Evolutionary conservation across 2,329 filamentous ascomycete species (phyloP).

Genomic region (Boeremia lycopersici): DNA sequence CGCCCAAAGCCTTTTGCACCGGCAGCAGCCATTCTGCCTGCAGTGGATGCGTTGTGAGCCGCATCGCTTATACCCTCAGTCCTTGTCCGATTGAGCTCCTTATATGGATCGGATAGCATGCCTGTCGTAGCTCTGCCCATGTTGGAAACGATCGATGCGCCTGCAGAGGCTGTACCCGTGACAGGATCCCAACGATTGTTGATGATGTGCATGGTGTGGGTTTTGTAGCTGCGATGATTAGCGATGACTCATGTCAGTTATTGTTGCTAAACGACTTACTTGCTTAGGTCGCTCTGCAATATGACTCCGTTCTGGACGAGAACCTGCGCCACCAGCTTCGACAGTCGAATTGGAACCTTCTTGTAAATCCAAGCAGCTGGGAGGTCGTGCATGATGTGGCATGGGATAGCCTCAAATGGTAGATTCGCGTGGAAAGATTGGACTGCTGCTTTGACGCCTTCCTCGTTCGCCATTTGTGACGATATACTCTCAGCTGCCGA

Average conservation of each 20-base stretch:
- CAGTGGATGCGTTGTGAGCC: conserved; percentile 3
- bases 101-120: conserved; percentile 50
- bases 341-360: conserved; percentile 22
- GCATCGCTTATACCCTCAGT: conserved; percentile 3
- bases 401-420: conserved; percentile 33
- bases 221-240: conserved; percentile 20
- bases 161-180: conserved; percentile 66
- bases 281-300: conserved; percentile 25
- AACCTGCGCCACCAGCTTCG: conserved; percentile 31
- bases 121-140: conserved; percentile 64
- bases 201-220: conserved; percentile 39
- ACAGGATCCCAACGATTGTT: conserved; percentile 64
- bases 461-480: conserved; percentile 29
- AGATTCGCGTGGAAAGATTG: conserved; percentile 35
- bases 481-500: conserved; percentile 27
- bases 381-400: conserved; percentile 25
- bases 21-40: conserved; percentile 18
- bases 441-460: conserved; percentile 31
- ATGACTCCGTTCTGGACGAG: conserved; percentile 29
- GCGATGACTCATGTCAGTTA: neutral
- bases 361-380: conserved; percentile 35
- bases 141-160: conserved; percentile 60
- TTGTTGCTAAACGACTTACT: conserved; percentile 10
- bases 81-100: conserved; percentile 11
- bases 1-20: conserved; percentile 27